Percentiles rank a stretch among this genome's conserved stretches.
phyloP scores from a whole-genome alignment of 2,329 filamentous ascomycete species.

The Fusarium algeriense region DNA sequence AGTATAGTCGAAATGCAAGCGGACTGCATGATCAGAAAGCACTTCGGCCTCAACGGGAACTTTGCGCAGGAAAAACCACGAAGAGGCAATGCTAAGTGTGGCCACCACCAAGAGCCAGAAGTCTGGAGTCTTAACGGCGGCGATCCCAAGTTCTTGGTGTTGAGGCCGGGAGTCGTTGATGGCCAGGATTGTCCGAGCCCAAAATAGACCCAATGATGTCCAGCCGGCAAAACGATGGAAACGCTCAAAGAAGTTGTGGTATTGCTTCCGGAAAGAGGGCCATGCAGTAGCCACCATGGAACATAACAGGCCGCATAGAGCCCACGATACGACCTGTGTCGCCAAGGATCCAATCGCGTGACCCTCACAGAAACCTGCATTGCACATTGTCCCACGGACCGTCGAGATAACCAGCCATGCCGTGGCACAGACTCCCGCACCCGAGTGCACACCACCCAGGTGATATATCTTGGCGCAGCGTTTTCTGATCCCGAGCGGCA shows the following conservation, averaged over 20 bases:
- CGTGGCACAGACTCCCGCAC: constrained; percentile 62
- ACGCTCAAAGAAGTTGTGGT: constrained; percentile 78
- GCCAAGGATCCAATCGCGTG: constrained; percentile 55
- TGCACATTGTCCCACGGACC: constrained; percentile 53
- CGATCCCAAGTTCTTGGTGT: constrained; percentile 51
- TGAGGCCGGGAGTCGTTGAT: constrained; percentile 58
- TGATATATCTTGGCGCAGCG: constrained; percentile 65
- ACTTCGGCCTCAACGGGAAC: constrained; percentile 74
- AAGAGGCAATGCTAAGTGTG: constrained; percentile 74
- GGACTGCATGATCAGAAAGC: constrained; percentile 78
- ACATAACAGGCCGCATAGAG: constrained; percentile 69
- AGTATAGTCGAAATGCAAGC: constrained; percentile 76
- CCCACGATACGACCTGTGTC: constrained; percentile 64
- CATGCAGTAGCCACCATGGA: constrained; percentile 72
- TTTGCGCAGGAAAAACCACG: constrained; percentile 79
- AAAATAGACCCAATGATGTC: constrained; percentile 73
- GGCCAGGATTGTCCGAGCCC: constrained; percentile 70
- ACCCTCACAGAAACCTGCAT: constrained; percentile 48
- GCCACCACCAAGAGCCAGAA: constrained; percentile 77
- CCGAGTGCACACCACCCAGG: constrained; percentile 64
- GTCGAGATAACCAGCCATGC: constrained; percentile 63
- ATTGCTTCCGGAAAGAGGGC: constrained; percentile 70
- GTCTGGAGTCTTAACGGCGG: constrained; percentile 55
- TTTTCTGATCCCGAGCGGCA: constrained; percentile 62
- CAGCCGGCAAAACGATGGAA: constrained; percentile 81